Conservation (phyloP, 176 grass and related monocot genomes). For the Phoenix roebelenii region DNA sequence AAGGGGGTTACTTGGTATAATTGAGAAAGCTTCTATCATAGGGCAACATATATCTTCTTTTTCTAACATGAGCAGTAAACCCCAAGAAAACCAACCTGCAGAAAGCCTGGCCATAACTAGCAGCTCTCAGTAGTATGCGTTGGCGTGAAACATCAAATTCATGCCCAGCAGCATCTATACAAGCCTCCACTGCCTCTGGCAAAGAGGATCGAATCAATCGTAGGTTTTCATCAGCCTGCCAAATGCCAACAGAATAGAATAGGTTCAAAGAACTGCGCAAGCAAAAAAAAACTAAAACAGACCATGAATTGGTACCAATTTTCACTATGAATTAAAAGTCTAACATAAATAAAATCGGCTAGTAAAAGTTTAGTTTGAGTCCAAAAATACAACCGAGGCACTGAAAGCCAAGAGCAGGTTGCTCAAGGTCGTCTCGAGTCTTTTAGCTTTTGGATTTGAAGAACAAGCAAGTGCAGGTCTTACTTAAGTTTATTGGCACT, state of each 20-base stretch:
- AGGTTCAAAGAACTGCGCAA: neutral
- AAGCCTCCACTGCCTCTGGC: slow-evolving; percentile 75
- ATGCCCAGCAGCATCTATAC: slow-evolving; percentile 86
- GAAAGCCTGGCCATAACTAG: slow-evolving; percentile 87
- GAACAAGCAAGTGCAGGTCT: too few relatives aligned
- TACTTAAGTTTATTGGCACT: too few relatives aligned
- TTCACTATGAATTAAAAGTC: too few relatives aligned
- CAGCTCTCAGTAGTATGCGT: slow-evolving; percentile 64
- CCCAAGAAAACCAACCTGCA: slow-evolving; percentile 53
- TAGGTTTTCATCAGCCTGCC: slow-evolving; percentile 91
- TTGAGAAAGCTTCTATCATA: too few relatives aligned
- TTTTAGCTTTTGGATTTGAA: too few relatives aligned
- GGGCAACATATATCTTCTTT: neutral
- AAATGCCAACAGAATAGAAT: slow-evolving; percentile 10
- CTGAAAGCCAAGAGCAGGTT: too few relatives aligned
- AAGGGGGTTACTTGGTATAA: too few relatives aligned
- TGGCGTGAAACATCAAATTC: slow-evolving; percentile 96
- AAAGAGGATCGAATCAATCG: slow-evolving; percentile 67
- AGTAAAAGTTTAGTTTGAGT: too few relatives aligned
- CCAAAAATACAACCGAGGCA: too few relatives aligned
- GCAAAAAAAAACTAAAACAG: slow-evolving; percentile 4
- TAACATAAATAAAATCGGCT: too few relatives aligned
- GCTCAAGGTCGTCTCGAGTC: too few relatives aligned
- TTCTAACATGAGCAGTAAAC: neutral
- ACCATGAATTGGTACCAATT: neutral